These are phyloP conservation scores for Vinca minor DNA, from an alignment of 257 asterid genomes.

Conservation along the genomic window DNA sequence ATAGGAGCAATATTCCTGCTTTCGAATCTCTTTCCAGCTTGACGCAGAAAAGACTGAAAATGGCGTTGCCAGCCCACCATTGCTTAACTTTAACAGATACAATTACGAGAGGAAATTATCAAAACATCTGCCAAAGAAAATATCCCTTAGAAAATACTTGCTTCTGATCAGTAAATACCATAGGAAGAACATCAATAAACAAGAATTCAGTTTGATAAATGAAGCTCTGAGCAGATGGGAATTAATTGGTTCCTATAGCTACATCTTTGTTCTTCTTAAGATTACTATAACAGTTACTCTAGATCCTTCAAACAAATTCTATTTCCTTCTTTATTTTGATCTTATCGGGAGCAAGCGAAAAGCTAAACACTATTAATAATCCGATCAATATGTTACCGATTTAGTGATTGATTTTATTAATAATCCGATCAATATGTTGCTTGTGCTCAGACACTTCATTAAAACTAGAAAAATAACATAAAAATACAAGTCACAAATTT, in stretches of 20 bases:
- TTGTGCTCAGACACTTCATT: too few relatives aligned
- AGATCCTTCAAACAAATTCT: too few relatives aligned
- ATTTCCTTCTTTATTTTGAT: too few relatives aligned
- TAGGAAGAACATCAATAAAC: too few relatives aligned
- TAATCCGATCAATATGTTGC: too few relatives aligned
- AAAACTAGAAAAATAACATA: too few relatives aligned
- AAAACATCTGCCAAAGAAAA: not conserved
- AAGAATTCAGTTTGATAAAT: not conserved
- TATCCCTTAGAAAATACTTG: not conserved
- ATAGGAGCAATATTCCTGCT: slow-evolving; percentile 29
- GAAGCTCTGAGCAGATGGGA: not conserved
- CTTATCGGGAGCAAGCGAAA: not conserved
- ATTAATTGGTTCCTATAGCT: too few relatives aligned
- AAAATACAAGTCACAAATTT: not conserved
- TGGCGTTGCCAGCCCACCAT: slow-evolving; percentile 80
- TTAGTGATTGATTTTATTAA: not conserved
- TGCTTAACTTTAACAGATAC: slow-evolving; percentile 9
- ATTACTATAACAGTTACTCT: too few relatives aligned
- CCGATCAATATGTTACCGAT: not conserved
- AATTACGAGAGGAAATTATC: slow-evolving; percentile 1
- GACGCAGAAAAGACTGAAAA: slow-evolving; percentile 54
- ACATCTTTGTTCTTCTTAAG: too few relatives aligned
- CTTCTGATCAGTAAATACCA: not conserved
- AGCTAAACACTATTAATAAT: not conserved
- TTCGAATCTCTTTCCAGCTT: slow-evolving; percentile 52